These are phyloP conservation scores for Collybia nuda DNA, from an alignment of 768 basidiomycete genomes.

Conservation along the genomic window DNA sequence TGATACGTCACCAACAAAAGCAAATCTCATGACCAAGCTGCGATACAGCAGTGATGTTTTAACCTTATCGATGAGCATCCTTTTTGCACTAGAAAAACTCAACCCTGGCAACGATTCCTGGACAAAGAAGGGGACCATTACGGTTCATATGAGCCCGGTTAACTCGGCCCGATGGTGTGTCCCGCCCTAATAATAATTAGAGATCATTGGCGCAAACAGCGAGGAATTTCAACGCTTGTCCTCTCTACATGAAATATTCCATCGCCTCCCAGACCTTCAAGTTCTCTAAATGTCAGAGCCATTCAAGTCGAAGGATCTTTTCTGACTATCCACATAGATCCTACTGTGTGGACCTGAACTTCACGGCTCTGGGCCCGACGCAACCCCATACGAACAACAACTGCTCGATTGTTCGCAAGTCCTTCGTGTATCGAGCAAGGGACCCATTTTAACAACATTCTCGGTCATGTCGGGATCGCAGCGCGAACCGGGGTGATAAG, in stretches of 20 bases:
- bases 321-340: conserved; percentile 6
- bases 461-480: conserved; percentile 17
- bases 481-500: conserved; percentile 12
- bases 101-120: conserved; percentile 22
- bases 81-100: conserved; percentile 28
- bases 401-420: conserved; percentile 26
- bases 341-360: conserved; percentile 20
- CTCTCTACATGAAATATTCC: conserved; percentile 20
- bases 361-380: neutral
- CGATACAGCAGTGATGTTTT: conserved; percentile 23
- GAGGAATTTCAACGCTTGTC: conserved; percentile 8
- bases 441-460: neutral
- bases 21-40: conserved; percentile 9
- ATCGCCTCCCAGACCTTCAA: conserved; percentile 19
- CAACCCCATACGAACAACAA: neutral
- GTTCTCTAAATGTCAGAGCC: conserved; percentile 16
- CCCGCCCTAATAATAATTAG: neutral
- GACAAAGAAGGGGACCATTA: conserved; percentile 27
- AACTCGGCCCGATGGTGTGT: too few species aligned
- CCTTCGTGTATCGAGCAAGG: conserved; percentile 2
- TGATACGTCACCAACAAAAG: neutral
- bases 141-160: conserved; percentile 23
- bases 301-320: neutral
- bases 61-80: conserved; percentile 30
- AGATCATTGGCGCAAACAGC: conserved; percentile 18